phyloP scores from a whole-genome alignment of 352 stramenopile species.

The Phytophthora ohioensis region DNA sequence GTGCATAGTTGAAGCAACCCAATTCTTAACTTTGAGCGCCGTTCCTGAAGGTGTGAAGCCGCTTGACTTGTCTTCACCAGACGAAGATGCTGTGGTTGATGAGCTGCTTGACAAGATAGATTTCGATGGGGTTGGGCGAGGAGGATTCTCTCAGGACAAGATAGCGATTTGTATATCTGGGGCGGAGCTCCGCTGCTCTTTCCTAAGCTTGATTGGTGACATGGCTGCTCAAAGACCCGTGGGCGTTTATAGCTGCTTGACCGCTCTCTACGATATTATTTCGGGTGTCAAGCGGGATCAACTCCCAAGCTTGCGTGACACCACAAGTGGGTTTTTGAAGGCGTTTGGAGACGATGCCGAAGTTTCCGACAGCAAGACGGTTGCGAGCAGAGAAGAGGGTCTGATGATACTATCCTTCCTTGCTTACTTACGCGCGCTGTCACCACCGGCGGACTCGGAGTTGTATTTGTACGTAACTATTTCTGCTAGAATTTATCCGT shows the following conservation, averaged over 20 bases:
- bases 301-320: constrained; percentile 24
- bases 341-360: constrained; percentile 10
- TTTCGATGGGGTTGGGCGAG: constrained; percentile 70
- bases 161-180: constrained; percentile 55
- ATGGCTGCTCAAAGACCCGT: constrained; percentile 61
- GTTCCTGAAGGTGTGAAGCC: constrained; percentile 45
- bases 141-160: constrained; percentile 33
- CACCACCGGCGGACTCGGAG: constrained; percentile 72
- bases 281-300: constrained; percentile 54
- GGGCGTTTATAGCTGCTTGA: constrained; percentile 30
- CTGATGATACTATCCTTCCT: constrained; percentile 70
- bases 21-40: constrained; percentile 48
- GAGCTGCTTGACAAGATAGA: constrained; percentile 62
- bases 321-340: constrained; percentile 21
- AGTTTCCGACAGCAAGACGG: constrained; percentile 10
- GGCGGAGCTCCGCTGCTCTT: constrained; percentile 64
- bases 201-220: constrained; percentile 76
- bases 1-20: constrained; percentile 58
- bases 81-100: constrained; percentile 43
- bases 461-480: constrained; percentile 79
- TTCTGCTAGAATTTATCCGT: neutral
- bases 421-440: constrained; percentile 72
- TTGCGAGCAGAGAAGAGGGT: constrained; percentile 27
- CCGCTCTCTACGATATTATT: constrained; percentile 53
- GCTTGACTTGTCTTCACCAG: constrained; percentile 29